Conservation (phyloP, 345 rosid genomes). For the Theobroma cacao region DNA sequence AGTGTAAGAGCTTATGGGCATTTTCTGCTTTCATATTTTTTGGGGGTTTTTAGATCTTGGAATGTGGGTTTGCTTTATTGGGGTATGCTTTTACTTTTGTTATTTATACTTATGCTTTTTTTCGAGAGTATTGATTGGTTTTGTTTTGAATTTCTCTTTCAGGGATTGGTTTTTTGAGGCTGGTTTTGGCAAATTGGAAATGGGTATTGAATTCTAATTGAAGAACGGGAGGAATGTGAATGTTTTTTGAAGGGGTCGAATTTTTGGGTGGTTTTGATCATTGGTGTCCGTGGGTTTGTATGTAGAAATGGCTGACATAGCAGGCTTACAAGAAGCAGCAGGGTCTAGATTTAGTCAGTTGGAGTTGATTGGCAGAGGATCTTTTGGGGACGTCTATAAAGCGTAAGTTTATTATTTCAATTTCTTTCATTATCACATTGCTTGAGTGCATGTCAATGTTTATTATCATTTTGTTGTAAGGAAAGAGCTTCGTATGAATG, state of each 20-base stretch:
- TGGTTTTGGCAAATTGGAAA: slow-evolving; percentile 17
- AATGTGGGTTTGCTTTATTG: background rate
- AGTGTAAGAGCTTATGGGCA: slow-evolving; percentile 35
- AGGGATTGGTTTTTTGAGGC: slow-evolving; percentile 26
- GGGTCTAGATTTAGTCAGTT: slow-evolving; percentile 75
- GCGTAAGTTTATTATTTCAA: slow-evolving; percentile 56
- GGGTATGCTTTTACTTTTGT: background rate
- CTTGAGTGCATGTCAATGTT: slow-evolving; percentile 1
- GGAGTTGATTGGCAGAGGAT: slow-evolving; percentile 95
- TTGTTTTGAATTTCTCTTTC: slow-evolving; percentile 16
- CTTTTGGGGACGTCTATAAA: slow-evolving; percentile 97
- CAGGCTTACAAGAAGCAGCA: slow-evolving; percentile 75
- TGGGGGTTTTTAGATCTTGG: slow-evolving; percentile 9
- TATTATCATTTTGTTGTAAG: background rate
- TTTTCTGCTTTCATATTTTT: slow-evolving; percentile 2
- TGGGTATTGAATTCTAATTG: background rate
- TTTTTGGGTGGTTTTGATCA: slow-evolving; percentile 11
- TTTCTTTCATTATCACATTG: background rate
- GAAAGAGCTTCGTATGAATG: background rate
- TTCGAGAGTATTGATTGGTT: background rate
- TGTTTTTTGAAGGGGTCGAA: slow-evolving; percentile 8
- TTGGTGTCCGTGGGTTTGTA: slow-evolving; percentile 15
- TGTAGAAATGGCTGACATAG: slow-evolving; percentile 71
- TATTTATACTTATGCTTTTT: slow-evolving; percentile 1
- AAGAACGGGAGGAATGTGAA: slow-evolving; percentile 21